Evolutionary conservation across 306 rosid species (phyloP).

Genomic region (Pyrus communis): DNA sequence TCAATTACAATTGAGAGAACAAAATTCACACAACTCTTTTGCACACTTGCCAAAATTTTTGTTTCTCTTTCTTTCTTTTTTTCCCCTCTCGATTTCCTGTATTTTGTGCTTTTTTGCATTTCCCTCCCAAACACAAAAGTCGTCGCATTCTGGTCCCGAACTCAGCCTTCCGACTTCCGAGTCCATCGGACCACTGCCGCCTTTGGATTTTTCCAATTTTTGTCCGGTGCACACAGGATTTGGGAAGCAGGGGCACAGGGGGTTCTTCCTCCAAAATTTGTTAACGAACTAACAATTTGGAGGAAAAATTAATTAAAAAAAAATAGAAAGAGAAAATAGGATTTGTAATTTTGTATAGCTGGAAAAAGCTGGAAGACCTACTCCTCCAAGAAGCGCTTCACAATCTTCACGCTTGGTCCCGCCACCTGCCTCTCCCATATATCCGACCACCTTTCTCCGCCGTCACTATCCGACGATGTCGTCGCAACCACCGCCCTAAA

Average conservation of each 20-base stretch:
- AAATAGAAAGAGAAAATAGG: not conserved
- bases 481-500: conserved; percentile 33
- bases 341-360: conserved; percentile 25
- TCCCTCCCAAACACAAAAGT: not conserved
- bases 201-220: not conserved
- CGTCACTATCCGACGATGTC: conserved; percentile 24
- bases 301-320: not conserved
- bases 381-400: conserved; percentile 80
- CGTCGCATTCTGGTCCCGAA: not conserved
- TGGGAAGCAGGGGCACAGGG: not conserved
- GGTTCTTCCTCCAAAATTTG: not conserved
- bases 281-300: conserved; percentile 13
- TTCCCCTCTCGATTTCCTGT: not conserved
- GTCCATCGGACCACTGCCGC: not conserved
- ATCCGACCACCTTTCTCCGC: conserved; percentile 35
- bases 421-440: conserved; percentile 65
- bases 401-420: conserved; percentile 93
- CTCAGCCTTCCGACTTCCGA: not conserved
- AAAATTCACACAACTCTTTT: not conserved
- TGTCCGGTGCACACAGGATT: not conserved
- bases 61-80: not conserved
- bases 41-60: not conserved
- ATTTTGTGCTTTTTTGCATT: not conserved
- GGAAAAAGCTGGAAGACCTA: conserved; percentile 60
- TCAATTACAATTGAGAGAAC: not conserved